These are phyloP conservation scores for Hibiscus trionum DNA, from an alignment of 345 rosid genomes.

Conservation along the genomic window DNA sequence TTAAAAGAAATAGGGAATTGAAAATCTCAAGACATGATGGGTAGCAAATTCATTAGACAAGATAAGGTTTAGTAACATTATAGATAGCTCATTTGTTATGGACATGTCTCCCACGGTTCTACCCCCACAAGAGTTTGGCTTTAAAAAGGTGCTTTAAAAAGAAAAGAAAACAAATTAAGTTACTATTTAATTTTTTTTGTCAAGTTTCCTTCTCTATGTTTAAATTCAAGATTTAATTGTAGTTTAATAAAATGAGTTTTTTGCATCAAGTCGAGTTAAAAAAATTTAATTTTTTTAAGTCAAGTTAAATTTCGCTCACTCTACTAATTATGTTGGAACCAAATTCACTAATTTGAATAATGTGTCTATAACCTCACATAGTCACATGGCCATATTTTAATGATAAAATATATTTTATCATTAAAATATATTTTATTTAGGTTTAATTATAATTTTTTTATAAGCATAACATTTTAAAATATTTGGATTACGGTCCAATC, in stretches of 20 bases:
- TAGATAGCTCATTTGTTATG: background rate
- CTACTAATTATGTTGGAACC: no score
- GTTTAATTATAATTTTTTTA: no score
- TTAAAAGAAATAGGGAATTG: background rate
- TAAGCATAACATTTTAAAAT: no score
- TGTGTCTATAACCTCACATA: no score
- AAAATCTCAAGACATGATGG: constrained; percentile 11
- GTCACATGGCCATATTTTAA: background rate
- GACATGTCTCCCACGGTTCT: background rate
- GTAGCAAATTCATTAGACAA: constrained; percentile 3
- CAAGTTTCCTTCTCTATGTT: no score
- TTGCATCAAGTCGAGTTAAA: no score
- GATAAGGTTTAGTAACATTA: constrained; percentile 17
- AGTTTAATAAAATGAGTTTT: no score
- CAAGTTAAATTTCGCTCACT: no score
- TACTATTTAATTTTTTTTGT: background rate
- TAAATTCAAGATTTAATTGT: no score
- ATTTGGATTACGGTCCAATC: background rate
- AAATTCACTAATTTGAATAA: no score
- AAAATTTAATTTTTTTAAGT: no score
- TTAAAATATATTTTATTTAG: background rate
- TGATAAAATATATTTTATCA: background rate
- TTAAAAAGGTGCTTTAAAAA: background rate
- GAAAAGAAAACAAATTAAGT: background rate
- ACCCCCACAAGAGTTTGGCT: background rate